Conservation (phyloP, 371 early-diverging fungal genomes). For the Mortierella sp. region DNA sequence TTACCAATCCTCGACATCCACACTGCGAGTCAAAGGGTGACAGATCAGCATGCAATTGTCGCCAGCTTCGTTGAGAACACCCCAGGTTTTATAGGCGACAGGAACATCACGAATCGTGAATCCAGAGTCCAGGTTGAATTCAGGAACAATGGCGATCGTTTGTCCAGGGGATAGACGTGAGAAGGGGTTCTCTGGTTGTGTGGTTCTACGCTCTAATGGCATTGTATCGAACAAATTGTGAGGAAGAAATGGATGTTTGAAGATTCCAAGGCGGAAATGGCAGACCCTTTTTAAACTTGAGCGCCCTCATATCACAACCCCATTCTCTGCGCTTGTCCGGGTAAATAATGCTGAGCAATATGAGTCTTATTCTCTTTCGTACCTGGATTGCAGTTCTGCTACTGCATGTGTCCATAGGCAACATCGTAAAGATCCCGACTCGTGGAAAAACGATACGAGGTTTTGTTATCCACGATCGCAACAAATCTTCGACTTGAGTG, state of each 20-base stretch:
- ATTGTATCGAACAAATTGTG: not conserved
- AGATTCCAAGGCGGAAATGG: not conserved
- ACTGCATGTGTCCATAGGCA: too few relatives aligned
- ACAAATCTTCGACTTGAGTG: too few relatives aligned
- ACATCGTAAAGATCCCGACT: too few relatives aligned
- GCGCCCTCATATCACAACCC: too few relatives aligned
- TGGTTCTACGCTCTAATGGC: conserved; percentile 20
- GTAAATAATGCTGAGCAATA: conserved; percentile 1
- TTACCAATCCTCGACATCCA: conserved; percentile 96
- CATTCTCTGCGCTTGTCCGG: not conserved
- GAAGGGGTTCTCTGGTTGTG: conserved; percentile 65
- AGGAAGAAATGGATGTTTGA: too few relatives aligned
- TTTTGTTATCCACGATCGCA: too few relatives aligned
- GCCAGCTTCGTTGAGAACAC: conserved; percentile 79
- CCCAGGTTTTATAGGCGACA: conserved; percentile 97
- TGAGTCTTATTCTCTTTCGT: conserved; percentile 3
- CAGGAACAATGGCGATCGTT: conserved; percentile 73
- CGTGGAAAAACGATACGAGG: too few relatives aligned
- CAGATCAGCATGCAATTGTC: conserved; percentile 95
- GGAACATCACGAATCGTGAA: conserved; percentile 78
- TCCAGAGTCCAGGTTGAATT: conserved; percentile 86
- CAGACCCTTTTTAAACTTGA: not conserved
- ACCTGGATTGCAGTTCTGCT: too few relatives aligned
- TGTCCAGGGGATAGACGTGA: conserved; percentile 76
- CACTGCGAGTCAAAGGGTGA: conserved; percentile 96